Evolutionary conservation across 257 asterid species (phyloP).

Genomic region (Solanum medicagineum): DNA sequence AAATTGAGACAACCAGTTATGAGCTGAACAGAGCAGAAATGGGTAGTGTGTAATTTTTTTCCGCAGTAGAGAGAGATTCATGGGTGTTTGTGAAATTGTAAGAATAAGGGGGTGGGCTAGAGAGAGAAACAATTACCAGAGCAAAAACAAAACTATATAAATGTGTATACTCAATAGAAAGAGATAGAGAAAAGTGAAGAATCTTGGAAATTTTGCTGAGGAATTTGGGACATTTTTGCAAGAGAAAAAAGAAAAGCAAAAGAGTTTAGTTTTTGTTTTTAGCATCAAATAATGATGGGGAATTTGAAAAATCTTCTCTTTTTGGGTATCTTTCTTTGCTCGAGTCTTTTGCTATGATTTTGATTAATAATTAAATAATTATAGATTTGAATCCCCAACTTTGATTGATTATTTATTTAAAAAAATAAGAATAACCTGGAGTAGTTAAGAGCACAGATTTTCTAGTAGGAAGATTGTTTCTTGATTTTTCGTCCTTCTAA

Average conservation of each 20-base stretch:
- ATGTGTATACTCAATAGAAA: not conserved
- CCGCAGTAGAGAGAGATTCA: not conserved
- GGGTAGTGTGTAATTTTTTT: not conserved
- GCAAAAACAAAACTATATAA: not conserved
- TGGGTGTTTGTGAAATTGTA: not conserved
- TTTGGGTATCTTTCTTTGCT: not conserved
- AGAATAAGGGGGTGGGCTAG: not conserved
- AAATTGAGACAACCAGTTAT: slow-evolving; percentile 1
- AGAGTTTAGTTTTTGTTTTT: not conserved
- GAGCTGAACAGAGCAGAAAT: slow-evolving; percentile 1
- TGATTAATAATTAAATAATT: not conserved
- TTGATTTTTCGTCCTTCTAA: not conserved
- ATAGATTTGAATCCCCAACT: not conserved
- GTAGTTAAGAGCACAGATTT: not conserved
- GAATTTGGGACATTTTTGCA: not conserved
- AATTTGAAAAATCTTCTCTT: not conserved
- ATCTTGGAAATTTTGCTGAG: not conserved
- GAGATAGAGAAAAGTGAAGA: not conserved
- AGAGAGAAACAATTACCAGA: not conserved
- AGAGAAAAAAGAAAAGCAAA: not conserved
- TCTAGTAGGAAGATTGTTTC: not conserved
- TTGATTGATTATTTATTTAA: not conserved
- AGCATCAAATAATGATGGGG: not conserved
- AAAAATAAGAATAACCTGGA: not conserved
- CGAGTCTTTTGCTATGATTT: not conserved